Evolutionary conservation across 2,329 filamentous ascomycete species (phyloP), one percentile per base, ranked within the genome.

Genomic region (Fusarium xylarioides): DNA sequence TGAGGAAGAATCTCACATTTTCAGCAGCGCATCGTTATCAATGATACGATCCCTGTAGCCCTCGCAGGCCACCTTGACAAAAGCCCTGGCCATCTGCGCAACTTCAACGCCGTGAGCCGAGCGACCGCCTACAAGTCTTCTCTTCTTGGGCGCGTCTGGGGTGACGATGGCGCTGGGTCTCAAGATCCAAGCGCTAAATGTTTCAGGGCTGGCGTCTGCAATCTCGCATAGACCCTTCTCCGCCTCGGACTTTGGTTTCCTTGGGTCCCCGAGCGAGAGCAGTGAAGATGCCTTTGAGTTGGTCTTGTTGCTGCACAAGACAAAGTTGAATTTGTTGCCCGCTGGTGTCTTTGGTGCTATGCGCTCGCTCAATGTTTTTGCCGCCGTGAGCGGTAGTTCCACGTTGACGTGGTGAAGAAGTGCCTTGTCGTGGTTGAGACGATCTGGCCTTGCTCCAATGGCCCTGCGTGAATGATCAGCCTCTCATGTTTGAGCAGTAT

Each of bases 311-410:
- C 83, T 85, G 79, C 82, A 84, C 58, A 83, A 83, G 49, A 86
- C 74, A 70, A 86, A 85, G 59, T 80, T 82, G 71, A 86, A 85
- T 57, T 78, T 81, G 30, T 76, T 78, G 19, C 76, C 79, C 7
- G 71, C 63, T 7, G 80, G 77, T 4, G 79, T 71, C 52, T 78
- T 75, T 10, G 78, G 70, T 12, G 79, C 77, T 28, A 85, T 78
- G 46, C 72, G 73, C 4, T 76, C 60, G 52, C 77, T 66, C 68
- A 93, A 90, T 14, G 67, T 86, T 63, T 85, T 85, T 1, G 90
- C 91, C 3, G 90, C 90, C 2, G 86, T 85, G 14, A 92, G 76
- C 2, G 91, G 85, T 76, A 90, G 91, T 66, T 89, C 86, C 58
- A 89, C 82, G 12, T 89, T 90, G 63, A 93, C 90, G 40, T 85